Conservation (phyloP, 139 green algal species). For the Tetradesmus lagerheimii region DNA sequence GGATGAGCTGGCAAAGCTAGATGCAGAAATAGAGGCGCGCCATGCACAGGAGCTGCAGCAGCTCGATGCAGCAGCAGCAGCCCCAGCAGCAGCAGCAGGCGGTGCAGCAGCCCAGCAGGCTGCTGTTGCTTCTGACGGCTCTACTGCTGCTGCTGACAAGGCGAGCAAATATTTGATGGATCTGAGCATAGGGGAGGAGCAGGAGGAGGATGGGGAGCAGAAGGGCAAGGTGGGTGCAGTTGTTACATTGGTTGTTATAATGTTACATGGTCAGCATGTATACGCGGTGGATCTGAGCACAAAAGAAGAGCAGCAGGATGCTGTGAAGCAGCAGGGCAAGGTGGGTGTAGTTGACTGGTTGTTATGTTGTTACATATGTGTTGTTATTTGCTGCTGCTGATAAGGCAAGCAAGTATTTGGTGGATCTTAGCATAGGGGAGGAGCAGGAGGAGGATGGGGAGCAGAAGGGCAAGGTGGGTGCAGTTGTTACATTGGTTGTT, state of each 20-base stretch:
- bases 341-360: neutral
- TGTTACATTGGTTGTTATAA: neutral
- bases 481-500: neutral
- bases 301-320: neutral
- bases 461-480: slow-evolving; percentile 47
- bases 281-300: neutral
- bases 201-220: neutral
- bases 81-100: slow-evolving; percentile 46
- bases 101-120: slow-evolving; percentile 24
- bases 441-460: slow-evolving; percentile 19
- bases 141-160: slow-evolving; percentile 19
- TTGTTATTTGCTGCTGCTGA: neutral
- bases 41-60: slow-evolving; percentile 77
- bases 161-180: slow-evolving; percentile 50
- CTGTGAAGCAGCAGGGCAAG: neutral
- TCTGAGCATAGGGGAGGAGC: slow-evolving; percentile 37
- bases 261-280: neutral
- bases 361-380: neutral
- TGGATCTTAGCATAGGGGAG: slow-evolving; percentile 36
- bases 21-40: slow-evolving; percentile 65
- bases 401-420: slow-evolving; percentile 47
- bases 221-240: slow-evolving; percentile 52
- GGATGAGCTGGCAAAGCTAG: slow-evolving; percentile 72
- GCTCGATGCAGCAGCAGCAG: slow-evolving; percentile 61
- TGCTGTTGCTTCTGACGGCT: slow-evolving; percentile 46